Percentiles rank a stretch among this genome's conserved stretches.
Evolutionary conservation across 2,329 filamentous ascomycete genomes (phyloP).

Genomic region (Amylocarpus encephaloides): DNA sequence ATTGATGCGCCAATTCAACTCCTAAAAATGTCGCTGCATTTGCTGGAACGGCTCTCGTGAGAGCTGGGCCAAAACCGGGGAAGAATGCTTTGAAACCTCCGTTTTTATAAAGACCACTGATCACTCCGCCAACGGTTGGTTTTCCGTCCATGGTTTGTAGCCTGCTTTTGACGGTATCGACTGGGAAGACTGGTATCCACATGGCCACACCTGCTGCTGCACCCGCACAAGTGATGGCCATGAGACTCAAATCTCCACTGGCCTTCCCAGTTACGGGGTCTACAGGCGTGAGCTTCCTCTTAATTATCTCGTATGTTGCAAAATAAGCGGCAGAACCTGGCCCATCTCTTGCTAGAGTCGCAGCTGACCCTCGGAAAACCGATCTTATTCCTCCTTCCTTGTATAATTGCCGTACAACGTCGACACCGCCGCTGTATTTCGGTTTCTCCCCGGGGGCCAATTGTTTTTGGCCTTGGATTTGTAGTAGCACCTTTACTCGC

Average conservation of each 20-base stretch:
- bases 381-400: conserved; percentile 81
- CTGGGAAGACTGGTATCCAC: conserved; percentile 98
- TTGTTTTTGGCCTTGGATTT: conserved; percentile 88
- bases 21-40: conserved; percentile 94
- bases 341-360: conserved; percentile 89
- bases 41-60: conserved; percentile 87
- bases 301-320: conserved; percentile 93
- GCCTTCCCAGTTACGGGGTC: conserved; percentile 67
- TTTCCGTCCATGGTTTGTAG: conserved; percentile 87
- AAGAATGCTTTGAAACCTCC: conserved; percentile 92
- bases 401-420: conserved; percentile 93
- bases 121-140: conserved; percentile 71
- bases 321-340: conserved; percentile 95
- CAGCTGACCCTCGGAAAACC: conserved; percentile 84
- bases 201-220: conserved; percentile 91
- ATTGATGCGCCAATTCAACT: conserved; percentile 76
- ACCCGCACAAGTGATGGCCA: conserved; percentile 79
- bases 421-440: conserved; percentile 77
- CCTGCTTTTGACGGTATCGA: conserved; percentile 93
- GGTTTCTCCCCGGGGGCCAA: conserved; percentile 86
- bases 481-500: conserved; percentile 95
- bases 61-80: conserved; percentile 87
- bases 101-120: conserved; percentile 73
- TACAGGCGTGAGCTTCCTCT: conserved; percentile 76
- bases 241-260: conserved; percentile 70